Base-by-base conservation (phyloP, 2,329 filamentous ascomycete genomes). In the Paraphaeosphaeria minitans region DNA sequence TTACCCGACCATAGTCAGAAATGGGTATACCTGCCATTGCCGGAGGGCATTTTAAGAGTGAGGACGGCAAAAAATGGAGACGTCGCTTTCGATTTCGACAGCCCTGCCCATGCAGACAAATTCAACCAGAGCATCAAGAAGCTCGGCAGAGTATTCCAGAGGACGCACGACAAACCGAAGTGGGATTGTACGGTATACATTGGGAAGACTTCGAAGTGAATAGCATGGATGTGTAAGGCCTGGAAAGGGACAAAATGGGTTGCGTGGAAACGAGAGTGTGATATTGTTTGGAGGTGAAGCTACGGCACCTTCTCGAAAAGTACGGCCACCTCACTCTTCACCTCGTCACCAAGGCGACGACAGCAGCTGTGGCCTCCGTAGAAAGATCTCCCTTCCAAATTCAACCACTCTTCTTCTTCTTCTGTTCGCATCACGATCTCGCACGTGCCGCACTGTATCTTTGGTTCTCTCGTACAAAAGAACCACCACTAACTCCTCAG, bases 11-110 rank as follows among this genome's bases (percentile, higher is more conserved):
- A 62, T 24, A 53, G 53, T 31, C 52, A 55, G n/a, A 51, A 47
- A 35, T 68, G 65, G 62, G 65, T 70, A 3, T 69, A 62, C 42
- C 55, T 70, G 5, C 66, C 66, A 2, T 56, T 69, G 60, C 68
- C 66, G 7, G 53, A 60, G 5, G 66, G 65, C 4, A 55, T 68
- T 21, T 22, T 66, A 27, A 52, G 66, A 24, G 66, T 68, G 19
- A 42, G 65, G 1, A 68, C 65, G 4, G 64, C 66, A 16, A 47
- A 49, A 12, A 29, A 51, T 35, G 68, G 64, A 4, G 66, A 69
- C 48, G 56, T 66, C 2, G 63, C 58, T 4, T 68, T 57, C 55
- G 66, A 68, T n/a, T 70, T 70, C 52, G 63, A 66, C 8, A 60
- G 29, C 24, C 53, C 60, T 48, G 50, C 33, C 19, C 50, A 62